Evolutionary conservation across 1,284 basidiomycete species (phyloP), one percentile per base, ranked within the genome.

Genomic region (Marasmius tenuissimus): DNA sequence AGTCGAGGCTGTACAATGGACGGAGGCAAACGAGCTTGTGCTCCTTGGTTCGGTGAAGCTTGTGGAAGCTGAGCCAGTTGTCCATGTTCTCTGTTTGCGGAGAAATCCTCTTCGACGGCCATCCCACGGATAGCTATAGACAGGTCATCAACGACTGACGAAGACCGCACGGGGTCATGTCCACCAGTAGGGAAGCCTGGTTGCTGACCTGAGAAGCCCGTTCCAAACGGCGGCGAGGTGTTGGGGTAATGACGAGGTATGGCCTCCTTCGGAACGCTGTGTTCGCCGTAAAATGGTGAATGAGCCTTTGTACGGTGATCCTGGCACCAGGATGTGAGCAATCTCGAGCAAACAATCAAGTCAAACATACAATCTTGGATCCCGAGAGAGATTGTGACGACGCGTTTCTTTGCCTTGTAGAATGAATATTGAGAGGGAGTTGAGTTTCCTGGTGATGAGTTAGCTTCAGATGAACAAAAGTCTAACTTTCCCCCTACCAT

Each of bases 81-180:
- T 47, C 33, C 57, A 57, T 72, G 72, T 57, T 70, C 69, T 57
- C 74, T 76, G 61, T 76, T 58, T 27, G 65, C 69, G 63, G 66
- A 61, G 61, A 78, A 79, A 60, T 89, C 86, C 49, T 91, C 89
- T 67, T 88, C 89, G 48, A 88, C 84, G 16, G 77, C 81, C 84
- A 91, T 88, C 9, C 86, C 86, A 62, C 87, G 83, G 58, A 91
- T 75, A 1, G 83, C 80, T 45, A 82, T 70, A 20, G 85, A 76
- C 38, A 88, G 75, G 38, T 89, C 87, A 55, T 81, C 82, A 57
- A 83, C 82, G 16, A 78, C 78, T 34, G 76, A 68, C 47, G 49
- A 20, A n/a, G 81, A 73, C 11, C 78, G 77, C 35, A 74, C 62
- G 51, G 77, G 67, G 63, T 86, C 84, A 65, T 85, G 81, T 9